A percentile compares a stretch with the other conserved stretches of the same genome.
Conservation (phyloP, 345 rosid genomes). For the Barbarea vulgaris region DNA sequence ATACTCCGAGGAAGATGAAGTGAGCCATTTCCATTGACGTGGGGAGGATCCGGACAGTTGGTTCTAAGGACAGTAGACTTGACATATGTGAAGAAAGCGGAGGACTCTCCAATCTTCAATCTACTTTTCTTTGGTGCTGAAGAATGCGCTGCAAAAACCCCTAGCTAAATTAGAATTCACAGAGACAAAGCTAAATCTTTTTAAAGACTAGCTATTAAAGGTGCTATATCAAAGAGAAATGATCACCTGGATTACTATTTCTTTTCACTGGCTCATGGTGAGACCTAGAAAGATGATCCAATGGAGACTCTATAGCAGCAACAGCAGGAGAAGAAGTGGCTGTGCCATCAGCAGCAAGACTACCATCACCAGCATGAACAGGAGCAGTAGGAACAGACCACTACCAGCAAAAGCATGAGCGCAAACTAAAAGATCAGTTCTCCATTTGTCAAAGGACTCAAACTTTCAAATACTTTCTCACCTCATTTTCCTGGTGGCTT, state of each 20-base stretch:
- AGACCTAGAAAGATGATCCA: conserved; percentile 38
- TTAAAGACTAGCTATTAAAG: neutral
- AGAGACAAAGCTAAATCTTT: neutral
- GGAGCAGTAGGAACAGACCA: conserved; percentile 27
- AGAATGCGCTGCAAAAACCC: conserved; percentile 55
- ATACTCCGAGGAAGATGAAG: conserved; percentile 27
- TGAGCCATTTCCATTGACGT: conserved; percentile 36
- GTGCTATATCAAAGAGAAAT: conserved; percentile 19
- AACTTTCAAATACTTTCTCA: conserved; percentile 47
- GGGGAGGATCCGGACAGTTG: conserved; percentile 37
- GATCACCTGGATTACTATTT: conserved; percentile 69
- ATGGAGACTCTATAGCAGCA: conserved; percentile 42
- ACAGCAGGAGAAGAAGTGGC: conserved; percentile 35
- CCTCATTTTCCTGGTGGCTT: conserved; percentile 72
- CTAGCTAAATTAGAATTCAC: conserved; percentile 10
- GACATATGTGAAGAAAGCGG: conserved; percentile 93
- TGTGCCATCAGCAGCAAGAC: conserved; percentile 31
- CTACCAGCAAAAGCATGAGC: conserved; percentile 36
- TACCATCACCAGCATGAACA: conserved; percentile 30
- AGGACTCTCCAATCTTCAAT: conserved; percentile 74
- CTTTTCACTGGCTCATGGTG: conserved; percentile 60
- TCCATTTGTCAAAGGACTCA: conserved; percentile 8
- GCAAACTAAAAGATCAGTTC: conserved; percentile 33
- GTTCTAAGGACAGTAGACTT: conserved; percentile 63
- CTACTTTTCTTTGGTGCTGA: conserved; percentile 80